Base-by-base conservation (phyloP, 169 alveolate species). In the Plasmodium malariae region DNA sequence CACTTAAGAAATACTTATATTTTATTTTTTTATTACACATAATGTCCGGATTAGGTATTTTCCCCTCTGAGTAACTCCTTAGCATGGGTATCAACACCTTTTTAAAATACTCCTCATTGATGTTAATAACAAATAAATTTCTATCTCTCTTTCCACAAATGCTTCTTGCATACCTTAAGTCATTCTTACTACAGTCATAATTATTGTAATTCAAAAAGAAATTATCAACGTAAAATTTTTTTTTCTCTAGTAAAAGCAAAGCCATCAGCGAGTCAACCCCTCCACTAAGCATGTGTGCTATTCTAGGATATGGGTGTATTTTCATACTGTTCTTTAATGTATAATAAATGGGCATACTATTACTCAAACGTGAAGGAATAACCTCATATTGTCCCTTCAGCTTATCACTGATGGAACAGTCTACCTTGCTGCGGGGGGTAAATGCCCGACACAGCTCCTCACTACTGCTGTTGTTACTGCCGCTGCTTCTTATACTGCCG, bases 251-350 rank as follows among this genome's bases (percentile, higher is more conserved):
- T 3, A 83, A 6, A 24, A 57, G 55, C 12, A 83, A 34, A 24
- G 91, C 91, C 91, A 83, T 83, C 7, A 83, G 9, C 14, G 91
- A 83, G 26, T 83, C 91, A 4, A 83, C 45, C 12, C 91, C 91
- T 1, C 91, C 91, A 49, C 91, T 83, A 7, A 83, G 28, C 91
- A 83, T 83, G 37, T 83, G 91, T 14, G 91, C 91, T 43, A 83
- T 54, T 30, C 72, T 54, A 3, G 91, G 91, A 40, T 83, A 60
- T n/a, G 43, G 57, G n/a, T 51, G 17, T 45, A 83, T 67, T 43
- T 43, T 48, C 91, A 83, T 83, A 11, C 2, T 30, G 1, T 32
- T 14, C 9, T 12, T 34, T 14, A 48, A 48, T 14, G 12, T 0
- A 2, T n/a, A n/a, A n/a, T n/a, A n/a, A n/a, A n/a, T n/a, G n/a